Evolutionary conservation across 2,329 filamentous ascomycete species (phyloP).

Genomic region (Trichoderma citrinoviride): DNA sequence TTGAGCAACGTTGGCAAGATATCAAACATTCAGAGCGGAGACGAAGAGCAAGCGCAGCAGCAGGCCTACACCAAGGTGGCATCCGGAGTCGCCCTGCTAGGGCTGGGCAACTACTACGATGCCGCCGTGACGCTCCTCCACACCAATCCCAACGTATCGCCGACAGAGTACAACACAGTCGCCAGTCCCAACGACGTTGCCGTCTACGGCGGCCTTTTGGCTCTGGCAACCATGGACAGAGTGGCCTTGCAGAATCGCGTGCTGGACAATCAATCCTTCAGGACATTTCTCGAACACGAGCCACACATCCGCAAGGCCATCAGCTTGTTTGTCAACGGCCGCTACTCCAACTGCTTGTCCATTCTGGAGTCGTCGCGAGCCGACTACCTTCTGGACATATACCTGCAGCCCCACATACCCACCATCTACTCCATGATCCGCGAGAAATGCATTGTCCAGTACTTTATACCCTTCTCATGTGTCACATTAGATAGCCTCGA

Average conservation of each 20-base stretch:
- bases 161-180: conserved; percentile 63
- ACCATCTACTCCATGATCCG: conserved; percentile 72
- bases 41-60: conserved; percentile 43
- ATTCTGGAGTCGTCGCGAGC: conserved; percentile 77
- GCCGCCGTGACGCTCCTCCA: conserved; percentile 71
- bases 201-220: conserved; percentile 85
- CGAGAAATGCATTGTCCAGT: conserved; percentile 89
- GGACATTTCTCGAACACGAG: conserved; percentile 85
- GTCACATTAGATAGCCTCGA: conserved; percentile 80
- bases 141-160: conserved; percentile 52
- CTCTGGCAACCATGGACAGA: conserved; percentile 85
- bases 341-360: conserved; percentile 80
- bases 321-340: conserved; percentile 81
- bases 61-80: conserved; percentile 53
- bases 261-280: conserved; percentile 77
- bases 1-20: conserved; percentile 63
- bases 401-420: conserved; percentile 72
- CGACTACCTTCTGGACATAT: conserved; percentile 88
- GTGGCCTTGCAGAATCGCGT: conserved; percentile 70
- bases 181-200: conserved; percentile 85
- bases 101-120: conserved; percentile 49
- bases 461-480: conserved; percentile 84
- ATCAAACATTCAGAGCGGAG: conserved; percentile 45
- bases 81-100: conserved; percentile 50
- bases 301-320: conserved; percentile 92